phyloP scores from a whole-genome alignment of 2,329 filamentous ascomycete genomes.

The Sporothrix pseudoabietina region DNA sequence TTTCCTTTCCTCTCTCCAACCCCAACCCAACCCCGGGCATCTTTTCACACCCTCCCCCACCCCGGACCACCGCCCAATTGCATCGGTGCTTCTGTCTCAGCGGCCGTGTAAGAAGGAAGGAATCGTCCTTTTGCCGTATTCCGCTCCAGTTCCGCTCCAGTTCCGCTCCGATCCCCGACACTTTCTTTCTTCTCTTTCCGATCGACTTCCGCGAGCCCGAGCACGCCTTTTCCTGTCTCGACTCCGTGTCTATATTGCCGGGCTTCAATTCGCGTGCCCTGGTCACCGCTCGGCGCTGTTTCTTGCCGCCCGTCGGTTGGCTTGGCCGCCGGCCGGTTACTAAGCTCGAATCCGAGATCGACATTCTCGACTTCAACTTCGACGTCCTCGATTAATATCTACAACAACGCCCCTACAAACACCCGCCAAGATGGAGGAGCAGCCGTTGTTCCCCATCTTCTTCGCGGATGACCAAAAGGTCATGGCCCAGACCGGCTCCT shows the following conservation, averaged over 20 bases:
- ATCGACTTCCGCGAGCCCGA: constrained; percentile 15
- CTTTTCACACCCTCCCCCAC: not conserved
- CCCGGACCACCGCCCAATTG: constrained; percentile 13
- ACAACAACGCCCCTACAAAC: not conserved
- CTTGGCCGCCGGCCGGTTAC: constrained; percentile 17
- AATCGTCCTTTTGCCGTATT: not conserved
- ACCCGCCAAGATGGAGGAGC: constrained; percentile 36
- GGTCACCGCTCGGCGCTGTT: not conserved
- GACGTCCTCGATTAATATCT: not conserved
- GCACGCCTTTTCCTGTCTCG: not conserved
- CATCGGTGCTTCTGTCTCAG: constrained; percentile 14
- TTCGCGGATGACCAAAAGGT: constrained; percentile 47
- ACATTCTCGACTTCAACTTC: not conserved
- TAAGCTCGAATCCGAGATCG: not conserved
- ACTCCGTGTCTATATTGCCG: too few species aligned
- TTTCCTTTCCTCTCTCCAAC: not conserved
- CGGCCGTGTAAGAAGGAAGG: not conserved
- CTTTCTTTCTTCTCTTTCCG: not conserved
- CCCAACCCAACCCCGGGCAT: not conserved
- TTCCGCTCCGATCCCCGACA: not conserved
- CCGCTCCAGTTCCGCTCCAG: not conserved
- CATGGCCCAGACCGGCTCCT: constrained; percentile 60
- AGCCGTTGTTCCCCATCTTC: constrained; percentile 32
- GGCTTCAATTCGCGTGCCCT: not conserved
- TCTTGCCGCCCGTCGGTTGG: constrained; percentile 19